Evolutionary conservation across 1,284 basidiomycete genomes (phyloP), one percentile per base, ranked within the genome.

Genomic region (Coniferiporia sulphurascens): DNA sequence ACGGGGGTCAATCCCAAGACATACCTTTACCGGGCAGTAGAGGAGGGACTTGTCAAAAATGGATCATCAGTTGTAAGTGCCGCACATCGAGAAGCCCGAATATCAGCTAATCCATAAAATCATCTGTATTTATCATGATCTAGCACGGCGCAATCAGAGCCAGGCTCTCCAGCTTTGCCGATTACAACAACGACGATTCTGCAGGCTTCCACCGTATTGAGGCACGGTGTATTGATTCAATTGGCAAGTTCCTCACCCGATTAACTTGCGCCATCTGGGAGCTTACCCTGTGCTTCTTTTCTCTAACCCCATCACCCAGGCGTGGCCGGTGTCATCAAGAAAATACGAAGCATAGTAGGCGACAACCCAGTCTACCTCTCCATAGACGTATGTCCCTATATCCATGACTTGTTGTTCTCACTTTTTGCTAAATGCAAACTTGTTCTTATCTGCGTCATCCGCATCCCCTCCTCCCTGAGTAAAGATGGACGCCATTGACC

Each of bases 91-190:
- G 27, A 5, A 27, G 27, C 5, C 27, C 5, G 27, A 27, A 5
- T 27, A 5, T 27, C 27, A 27, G 27, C 27, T 2, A 2, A 5
- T 27, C 27, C 27, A 3, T 27, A 27, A 27, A 27, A 27, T 5
- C 27, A 27, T 27, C 27, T 27, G 27, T 27, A 27, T 27, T 27
- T 27, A 3, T 27, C 5, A 27, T 27, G 2, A 27, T 5, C 27
- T 73, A 89, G 87, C 85, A 90, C 71, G 87, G 89, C 57, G 89
- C 89, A 43, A 90, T 91, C 62, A 78, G 88, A 46, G 89, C 88
- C 32, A 89, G 86, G 1, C 74, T 89, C 50, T 87, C 84, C 45
- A 82, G 86, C 35, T 79, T 79, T n/a, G 81, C 78, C 55, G 88
- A 90, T 70, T 87, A 89, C 66, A 75, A 71, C 2, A 86, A 89